These are phyloP conservation scores for Sporobolomyces pararoseus DNA, from an alignment of 768 basidiomycete genomes.

Conservation along the genomic window DNA sequence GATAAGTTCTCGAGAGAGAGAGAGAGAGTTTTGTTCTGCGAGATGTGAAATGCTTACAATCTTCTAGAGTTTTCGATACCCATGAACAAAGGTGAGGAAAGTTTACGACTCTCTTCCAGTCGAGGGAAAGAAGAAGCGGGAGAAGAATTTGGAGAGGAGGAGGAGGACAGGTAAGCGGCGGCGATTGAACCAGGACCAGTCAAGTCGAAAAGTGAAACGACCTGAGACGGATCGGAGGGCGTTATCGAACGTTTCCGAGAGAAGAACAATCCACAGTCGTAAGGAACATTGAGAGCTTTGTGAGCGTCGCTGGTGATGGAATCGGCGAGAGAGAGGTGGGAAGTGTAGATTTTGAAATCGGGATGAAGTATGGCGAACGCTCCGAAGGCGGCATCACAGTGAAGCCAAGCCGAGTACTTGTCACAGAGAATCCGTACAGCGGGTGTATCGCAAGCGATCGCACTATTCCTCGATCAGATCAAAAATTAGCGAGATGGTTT, in stretches of 20 bases:
- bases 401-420: conserved; percentile 51
- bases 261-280: conserved; percentile 52
- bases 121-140: conserved; percentile 11
- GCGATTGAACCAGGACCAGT: conserved; percentile 48
- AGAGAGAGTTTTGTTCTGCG: too few relatives aligned
- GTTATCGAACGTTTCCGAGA: conserved; percentile 41
- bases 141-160: background rate
- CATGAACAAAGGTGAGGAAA: conserved; percentile 51
- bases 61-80: conserved; percentile 53
- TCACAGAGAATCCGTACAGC: conserved; percentile 49
- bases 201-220: conserved; percentile 45
- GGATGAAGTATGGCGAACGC: conserved; percentile 52
- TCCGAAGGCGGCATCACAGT: conserved; percentile 55
- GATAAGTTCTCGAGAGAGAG: background rate
- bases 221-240: background rate
- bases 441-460: conserved; percentile 48
- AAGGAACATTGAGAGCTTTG: conserved; percentile 52
- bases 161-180: conserved; percentile 52
- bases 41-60: conserved; percentile 42
- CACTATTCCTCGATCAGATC: conserved; percentile 40
- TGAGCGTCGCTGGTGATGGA: conserved; percentile 52
- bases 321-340: conserved; percentile 51
- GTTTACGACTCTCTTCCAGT: conserved; percentile 30
- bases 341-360: conserved; percentile 45
- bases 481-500: too few relatives aligned